Evolutionary conservation across 345 rosid genomes (phyloP), one percentile per base, ranked within the genome.

Genomic region (Gossypium stocksii): DNA sequence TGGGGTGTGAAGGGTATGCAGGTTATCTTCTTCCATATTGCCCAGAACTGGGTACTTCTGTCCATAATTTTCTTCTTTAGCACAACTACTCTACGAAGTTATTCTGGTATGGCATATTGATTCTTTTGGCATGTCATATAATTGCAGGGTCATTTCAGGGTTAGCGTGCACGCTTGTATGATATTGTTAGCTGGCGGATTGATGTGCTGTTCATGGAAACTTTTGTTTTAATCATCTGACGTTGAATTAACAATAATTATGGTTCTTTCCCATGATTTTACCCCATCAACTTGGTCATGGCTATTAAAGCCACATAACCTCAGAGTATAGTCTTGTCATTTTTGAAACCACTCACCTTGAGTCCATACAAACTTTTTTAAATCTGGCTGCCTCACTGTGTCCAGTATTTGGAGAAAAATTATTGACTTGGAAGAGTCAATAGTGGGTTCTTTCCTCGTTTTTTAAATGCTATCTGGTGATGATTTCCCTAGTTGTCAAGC

Each of bases 141-240:
- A 89, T 89, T 90, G 91, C 93, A 87, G 96, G 91, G 83, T 81
- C 69, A 82, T 70, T 81, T 80, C 91, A 85, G 85, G 91, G 79
- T 82, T 90, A 87, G 85, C 85, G 73, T 86, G 91, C 87, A 85
- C 84, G 22, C 85, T 79, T 87, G 73, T 85, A 61, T 89, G 90
- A 89, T 85, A 83, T 76, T 83, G 34, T 87, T 89, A 84, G 87
- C 91, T 85, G 94, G 89, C 79, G 85, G 93, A 71, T 89, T 84
- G 88, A 88, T 85, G 80, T 87, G 93, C 91, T 83, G 87, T 87
- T 85, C 88, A 79, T 87, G 88, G 88, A 87, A 84, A 85, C 81
- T 89, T 83, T 88, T 85, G 71, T 77, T 87, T 78, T 77, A 70
- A 72, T n/a, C 87, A 57, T 80, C 79, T 81, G 83, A 88, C 83